Conservation (phyloP, 371 early-diverging fungal genomes). For the Mucor saturninus region DNA sequence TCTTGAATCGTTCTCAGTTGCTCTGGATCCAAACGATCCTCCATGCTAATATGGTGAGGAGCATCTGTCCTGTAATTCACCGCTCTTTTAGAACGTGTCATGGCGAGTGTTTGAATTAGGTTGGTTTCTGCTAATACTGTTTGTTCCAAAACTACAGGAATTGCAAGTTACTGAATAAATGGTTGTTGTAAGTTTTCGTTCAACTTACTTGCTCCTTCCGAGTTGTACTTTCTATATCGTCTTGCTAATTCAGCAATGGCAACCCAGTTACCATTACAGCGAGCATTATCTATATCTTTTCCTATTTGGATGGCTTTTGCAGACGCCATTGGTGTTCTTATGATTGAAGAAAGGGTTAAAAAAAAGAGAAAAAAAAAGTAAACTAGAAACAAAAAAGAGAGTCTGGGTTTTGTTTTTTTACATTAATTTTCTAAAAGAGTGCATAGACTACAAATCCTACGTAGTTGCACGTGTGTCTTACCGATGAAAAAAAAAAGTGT, state of each 20-base stretch:
- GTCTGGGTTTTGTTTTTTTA: not conserved
- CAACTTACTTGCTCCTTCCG: constrained; percentile 60
- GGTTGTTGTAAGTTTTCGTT: not conserved
- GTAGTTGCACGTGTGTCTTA: not conserved
- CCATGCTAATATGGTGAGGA: constrained; percentile 33
- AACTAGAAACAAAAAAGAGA: not conserved
- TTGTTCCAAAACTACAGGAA: constrained; percentile 48
- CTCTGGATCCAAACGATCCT: constrained; percentile 30
- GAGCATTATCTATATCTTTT: constrained; percentile 58
- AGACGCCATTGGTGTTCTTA: constrained; percentile 22
- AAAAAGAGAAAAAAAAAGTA: not conserved
- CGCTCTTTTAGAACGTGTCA: constrained; percentile 7
- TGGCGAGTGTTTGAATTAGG: constrained; percentile 13
- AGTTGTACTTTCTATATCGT: constrained; percentile 62
- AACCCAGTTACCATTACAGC: constrained; percentile 58
- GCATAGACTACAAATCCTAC: constrained; percentile 5
- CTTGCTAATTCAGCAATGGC: constrained; percentile 63
- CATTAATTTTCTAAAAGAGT: not conserved
- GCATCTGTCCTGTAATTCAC: constrained; percentile 29
- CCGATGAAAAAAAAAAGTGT: too few species aligned
- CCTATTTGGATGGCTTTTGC: constrained; percentile 37
- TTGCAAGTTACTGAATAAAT: not conserved
- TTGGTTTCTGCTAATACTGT: constrained; percentile 49
- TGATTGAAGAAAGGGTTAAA: not conserved
- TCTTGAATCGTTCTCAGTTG: constrained; percentile 34